Evolutionary conservation across 495 filamentous ascomycete genomes (phyloP).

Genomic region (Penicillium ochrochloron): DNA sequence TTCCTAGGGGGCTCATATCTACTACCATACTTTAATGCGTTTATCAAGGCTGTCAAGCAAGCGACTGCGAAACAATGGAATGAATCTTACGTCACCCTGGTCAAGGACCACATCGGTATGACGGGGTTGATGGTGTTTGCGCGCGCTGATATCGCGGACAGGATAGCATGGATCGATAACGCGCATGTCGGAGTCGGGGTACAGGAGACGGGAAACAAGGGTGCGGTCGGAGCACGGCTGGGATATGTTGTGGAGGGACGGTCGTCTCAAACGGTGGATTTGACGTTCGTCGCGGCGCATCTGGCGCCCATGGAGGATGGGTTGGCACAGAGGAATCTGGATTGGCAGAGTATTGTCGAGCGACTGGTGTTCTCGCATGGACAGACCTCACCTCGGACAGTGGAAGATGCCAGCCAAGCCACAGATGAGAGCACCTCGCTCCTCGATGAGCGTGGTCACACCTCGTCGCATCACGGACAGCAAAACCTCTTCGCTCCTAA

Average conservation of each 20-base stretch:
- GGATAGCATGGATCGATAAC: conserved; percentile 64
- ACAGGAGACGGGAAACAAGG: conserved; percentile 92
- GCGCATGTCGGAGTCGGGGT: conserved; percentile 82
- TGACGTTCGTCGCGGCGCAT: conserved; percentile 90
- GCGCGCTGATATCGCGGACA: conserved; percentile 55
- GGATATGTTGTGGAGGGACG: conserved; percentile 48
- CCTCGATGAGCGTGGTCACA: conserved; percentile 31
- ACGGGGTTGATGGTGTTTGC: conserved; percentile 85
- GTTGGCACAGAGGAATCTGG: conserved; percentile 70
- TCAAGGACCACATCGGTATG: conserved; percentile 78
- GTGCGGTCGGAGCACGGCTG: conserved; percentile 79
- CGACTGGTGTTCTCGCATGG: conserved; percentile 68
- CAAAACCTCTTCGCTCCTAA: conserved; percentile 69
- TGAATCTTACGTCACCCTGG: conserved; percentile 54
- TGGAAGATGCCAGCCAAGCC: conserved; percentile 17
- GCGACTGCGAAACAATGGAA: conserved; percentile 57
- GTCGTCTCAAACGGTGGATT: conserved; percentile 52
- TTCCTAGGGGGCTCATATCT: conserved; percentile 87
- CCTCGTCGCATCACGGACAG: conserved; percentile 26
- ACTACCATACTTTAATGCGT: conserved; percentile 71
- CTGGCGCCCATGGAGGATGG: conserved; percentile 83
- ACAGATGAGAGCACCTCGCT: conserved; percentile 50
- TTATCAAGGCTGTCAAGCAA: conserved; percentile 68
- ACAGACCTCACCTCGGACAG: conserved; percentile 7
- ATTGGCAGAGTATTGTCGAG: conserved; percentile 83